phyloP scores from a whole-genome alignment of 768 basidiomycete species.

The Suillus subalutaceus region DNA sequence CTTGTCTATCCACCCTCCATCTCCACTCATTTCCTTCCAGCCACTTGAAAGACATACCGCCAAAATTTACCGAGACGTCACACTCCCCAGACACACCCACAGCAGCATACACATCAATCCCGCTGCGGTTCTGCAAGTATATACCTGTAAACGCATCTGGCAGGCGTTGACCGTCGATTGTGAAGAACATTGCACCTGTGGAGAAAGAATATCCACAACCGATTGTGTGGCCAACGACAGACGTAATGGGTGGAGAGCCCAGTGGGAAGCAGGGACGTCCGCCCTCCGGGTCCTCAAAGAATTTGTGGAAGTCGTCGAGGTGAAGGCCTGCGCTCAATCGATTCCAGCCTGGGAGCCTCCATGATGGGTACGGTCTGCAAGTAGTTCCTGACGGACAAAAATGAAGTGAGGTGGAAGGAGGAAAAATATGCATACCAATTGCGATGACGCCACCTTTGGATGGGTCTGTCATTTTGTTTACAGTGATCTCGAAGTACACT shows the following conservation, averaged over 20 bases:
- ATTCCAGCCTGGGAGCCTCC: constrained; percentile 75
- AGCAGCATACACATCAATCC: constrained; percentile 64
- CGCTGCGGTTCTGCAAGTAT: constrained; percentile 50
- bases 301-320: constrained; percentile 73
- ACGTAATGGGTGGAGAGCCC: constrained; percentile 35
- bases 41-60: constrained; percentile 61
- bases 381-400: constrained; percentile 50
- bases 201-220: constrained; percentile 69
- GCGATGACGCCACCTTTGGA: constrained; percentile 52
- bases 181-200: constrained; percentile 56
- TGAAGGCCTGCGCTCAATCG: constrained; percentile 65
- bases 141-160: constrained; percentile 60
- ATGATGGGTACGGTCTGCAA: constrained; percentile 65
- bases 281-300: constrained; percentile 69
- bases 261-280: constrained; percentile 51
- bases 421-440: constrained; percentile 45
- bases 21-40: constrained; percentile 64
- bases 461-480: constrained; percentile 46
- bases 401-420: background rate
- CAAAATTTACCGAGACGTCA: constrained; percentile 57
- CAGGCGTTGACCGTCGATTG: constrained; percentile 60
- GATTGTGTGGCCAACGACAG: constrained; percentile 52
- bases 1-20: constrained; percentile 66
- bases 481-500: constrained; percentile 65
- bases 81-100: constrained; percentile 55